Evolutionary conservation across 2,329 filamentous ascomycete species (phyloP), one percentile per base, ranked within the genome.

Genomic region (Epichloe gansuensis): DNA sequence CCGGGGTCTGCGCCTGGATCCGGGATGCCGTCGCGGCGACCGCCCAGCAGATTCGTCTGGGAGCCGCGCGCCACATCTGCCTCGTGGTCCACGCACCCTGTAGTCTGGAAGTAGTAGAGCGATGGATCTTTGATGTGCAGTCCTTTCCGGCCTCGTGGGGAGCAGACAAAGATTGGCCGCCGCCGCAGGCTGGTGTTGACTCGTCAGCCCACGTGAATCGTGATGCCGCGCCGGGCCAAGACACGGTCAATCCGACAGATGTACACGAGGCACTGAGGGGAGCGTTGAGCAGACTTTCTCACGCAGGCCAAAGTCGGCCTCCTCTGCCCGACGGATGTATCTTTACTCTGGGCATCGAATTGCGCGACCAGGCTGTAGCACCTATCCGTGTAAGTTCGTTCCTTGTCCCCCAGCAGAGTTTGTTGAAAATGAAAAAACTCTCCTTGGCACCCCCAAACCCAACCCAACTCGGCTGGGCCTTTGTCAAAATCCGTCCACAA

Each of bases 1-100:
- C 91, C 0, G 80, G 81, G 60, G 86, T 95, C 58, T 94, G 88
- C 75, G 73, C 81, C 61, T 96, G 91, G 86, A 82, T 95, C 68
- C 80, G 77, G 63, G 86, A 93, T 65, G 88, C 90, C 58, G 80
- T 93, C 43, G 73, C 82, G 56, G 85, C 88, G 38, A 79, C 90
- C 23, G 75, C 80, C 55, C 74, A 73, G 3, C 85, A 94, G 69
- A 75, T 95, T 38, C 75, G 86, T 47, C 77, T 74, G 9, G 77
- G 75, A 28, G 55, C 67, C 46, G 75, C 74, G 13, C 65, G 71
- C 25, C 70, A 73, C 50, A 65, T 80, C 46, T 75, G 70, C 35
- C 62, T 81, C 43, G 73, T 75, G 5, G 62, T 81, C 54, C 75
- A 77, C 52, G 65, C 65, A 1, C 61, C 66, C 3, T 56, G 61